These are phyloP conservation scores for Ascochyta lentis DNA, from an alignment of 2,329 filamentous ascomycete genomes.

Conservation along the genomic window DNA sequence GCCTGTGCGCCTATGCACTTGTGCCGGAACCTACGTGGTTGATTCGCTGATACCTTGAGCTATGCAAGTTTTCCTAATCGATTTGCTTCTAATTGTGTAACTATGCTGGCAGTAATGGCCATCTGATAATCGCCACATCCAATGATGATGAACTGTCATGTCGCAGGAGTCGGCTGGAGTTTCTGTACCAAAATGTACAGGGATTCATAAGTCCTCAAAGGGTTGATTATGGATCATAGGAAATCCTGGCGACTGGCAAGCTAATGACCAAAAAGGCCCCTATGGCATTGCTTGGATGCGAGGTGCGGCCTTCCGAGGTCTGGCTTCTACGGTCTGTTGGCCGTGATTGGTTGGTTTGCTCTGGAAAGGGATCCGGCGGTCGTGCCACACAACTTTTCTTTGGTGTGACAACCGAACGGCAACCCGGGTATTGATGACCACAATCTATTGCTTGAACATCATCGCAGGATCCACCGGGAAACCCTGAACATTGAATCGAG, in stretches of 20 bases:
- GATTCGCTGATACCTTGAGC: neutral
- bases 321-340: neutral
- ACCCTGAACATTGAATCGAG: constrained; percentile 40
- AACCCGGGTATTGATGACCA: constrained; percentile 1
- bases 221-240: constrained; percentile 4
- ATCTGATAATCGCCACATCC: neutral
- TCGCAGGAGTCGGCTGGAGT: neutral
- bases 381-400: constrained; percentile 5
- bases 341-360: constrained; percentile 4
- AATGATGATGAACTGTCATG: constrained; percentile 4
- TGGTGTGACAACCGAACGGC: constrained; percentile 10
- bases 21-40: neutral
- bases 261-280: neutral
- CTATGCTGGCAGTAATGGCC: neutral
- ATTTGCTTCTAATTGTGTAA: constrained; percentile 1
- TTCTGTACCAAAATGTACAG: neutral
- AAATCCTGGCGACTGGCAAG: neutral
- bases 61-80: constrained; percentile 2
- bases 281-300: constrained; percentile 5
- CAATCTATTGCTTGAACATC: constrained; percentile 39
- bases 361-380: neutral
- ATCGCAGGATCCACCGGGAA: constrained; percentile 46
- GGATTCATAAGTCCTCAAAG: constrained; percentile 2
- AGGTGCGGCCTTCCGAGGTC: constrained; percentile 2
- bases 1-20: constrained; percentile 3